phyloP scores from a whole-genome alignment of 345 rosid genomes.

The Melastoma malabathricum region DNA sequence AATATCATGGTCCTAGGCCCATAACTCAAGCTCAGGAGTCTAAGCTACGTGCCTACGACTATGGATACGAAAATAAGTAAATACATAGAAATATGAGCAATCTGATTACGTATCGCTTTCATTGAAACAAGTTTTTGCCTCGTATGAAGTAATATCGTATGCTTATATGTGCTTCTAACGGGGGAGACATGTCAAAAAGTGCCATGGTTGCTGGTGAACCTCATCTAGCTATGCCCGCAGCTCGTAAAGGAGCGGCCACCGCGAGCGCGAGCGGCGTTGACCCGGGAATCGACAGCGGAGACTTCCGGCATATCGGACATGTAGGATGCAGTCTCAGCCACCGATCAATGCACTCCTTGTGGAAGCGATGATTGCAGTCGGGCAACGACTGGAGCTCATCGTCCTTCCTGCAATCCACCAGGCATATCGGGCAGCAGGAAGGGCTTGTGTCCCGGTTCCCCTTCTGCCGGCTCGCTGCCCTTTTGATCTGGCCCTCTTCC shows the following conservation, averaged over 20 bases:
- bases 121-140: no score
- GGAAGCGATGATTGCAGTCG: conserved; percentile 11
- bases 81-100: no score
- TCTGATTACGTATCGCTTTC: no score
- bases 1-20: no score
- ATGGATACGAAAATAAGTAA: no score
- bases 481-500: no score
- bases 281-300: conserved; percentile 3
- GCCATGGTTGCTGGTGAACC: not conserved
- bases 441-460: conserved; percentile 1
- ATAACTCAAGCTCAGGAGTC: no score
- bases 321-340: conserved; percentile 8
- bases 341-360: conserved; percentile 8
- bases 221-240: not conserved
- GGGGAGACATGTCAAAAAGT: no score
- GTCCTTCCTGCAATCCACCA: conserved; percentile 6
- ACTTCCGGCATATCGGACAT: conserved; percentile 12
- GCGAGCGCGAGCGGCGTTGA: conserved; percentile 1
- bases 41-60: no score
- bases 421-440: conserved; percentile 9
- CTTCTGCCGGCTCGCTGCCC: no score
- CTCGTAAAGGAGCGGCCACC: not conserved
- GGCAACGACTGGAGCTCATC: conserved; percentile 7
- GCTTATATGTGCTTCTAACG: no score
- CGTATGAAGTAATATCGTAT: no score